These are phyloP conservation scores for Raffaelea albimanens DNA, from an alignment of 2,329 filamentous ascomycete genomes.

Conservation along the genomic window DNA sequence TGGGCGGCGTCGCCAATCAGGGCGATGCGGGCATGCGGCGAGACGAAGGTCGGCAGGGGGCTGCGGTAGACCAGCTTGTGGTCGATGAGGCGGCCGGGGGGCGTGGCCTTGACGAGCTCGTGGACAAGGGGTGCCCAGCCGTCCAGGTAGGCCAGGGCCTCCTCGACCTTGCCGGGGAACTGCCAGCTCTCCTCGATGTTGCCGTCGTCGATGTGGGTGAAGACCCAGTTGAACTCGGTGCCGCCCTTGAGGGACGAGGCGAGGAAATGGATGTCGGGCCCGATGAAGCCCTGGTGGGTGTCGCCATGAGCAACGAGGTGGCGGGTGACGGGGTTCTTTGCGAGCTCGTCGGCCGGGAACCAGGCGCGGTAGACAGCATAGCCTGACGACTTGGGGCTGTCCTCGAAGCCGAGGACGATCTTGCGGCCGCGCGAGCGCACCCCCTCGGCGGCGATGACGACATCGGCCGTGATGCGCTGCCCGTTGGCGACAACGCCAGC, in stretches of 20 bases:
- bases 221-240: slow-evolving; percentile 43
- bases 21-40: slow-evolving; percentile 21
- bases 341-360: slow-evolving; percentile 33
- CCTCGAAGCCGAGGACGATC: slow-evolving; percentile 33
- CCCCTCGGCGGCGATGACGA: slow-evolving; percentile 37
- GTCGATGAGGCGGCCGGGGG: slow-evolving; percentile 14
- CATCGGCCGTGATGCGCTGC: slow-evolving; percentile 26
- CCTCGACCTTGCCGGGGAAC: slow-evolving; percentile 30
- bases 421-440: slow-evolving; percentile 25
- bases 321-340: slow-evolving; percentile 32
- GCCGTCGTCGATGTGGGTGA: slow-evolving; percentile 34
- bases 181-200: slow-evolving; percentile 38
- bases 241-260: slow-evolving; percentile 42
- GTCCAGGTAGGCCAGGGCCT: slow-evolving; percentile 30
- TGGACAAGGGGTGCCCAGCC: slow-evolving; percentile 31
- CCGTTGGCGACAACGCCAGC: slow-evolving; percentile 33
- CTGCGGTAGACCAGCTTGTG: slow-evolving; percentile 30
- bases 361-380: slow-evolving; percentile 37
- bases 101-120: slow-evolving; percentile 27
- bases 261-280: slow-evolving; percentile 41
- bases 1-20: slow-evolving; percentile 31
- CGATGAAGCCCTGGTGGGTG: slow-evolving; percentile 41
- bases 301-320: slow-evolving; percentile 38
- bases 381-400: slow-evolving; percentile 30
- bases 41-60: slow-evolving; percentile 22